phyloP scores from a whole-genome alignment of 257 asterid genomes.

The Penstemon newberryi region DNA sequence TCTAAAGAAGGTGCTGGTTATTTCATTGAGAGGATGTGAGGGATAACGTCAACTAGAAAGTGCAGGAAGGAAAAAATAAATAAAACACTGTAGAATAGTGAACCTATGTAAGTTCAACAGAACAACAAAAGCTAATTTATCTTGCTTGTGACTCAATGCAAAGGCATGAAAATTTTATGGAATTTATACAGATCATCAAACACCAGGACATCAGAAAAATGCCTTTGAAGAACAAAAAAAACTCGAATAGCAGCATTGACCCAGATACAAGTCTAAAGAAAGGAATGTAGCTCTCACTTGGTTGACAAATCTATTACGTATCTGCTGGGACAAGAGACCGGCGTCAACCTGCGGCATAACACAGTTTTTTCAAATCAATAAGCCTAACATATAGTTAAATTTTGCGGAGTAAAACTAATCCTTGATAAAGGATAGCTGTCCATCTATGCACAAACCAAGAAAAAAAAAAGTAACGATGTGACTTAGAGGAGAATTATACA shows the following conservation, averaged over 20 bases:
- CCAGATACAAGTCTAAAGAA: constrained; percentile 17
- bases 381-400: constrained; percentile 6
- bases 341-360: constrained; percentile 77
- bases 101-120: neutral
- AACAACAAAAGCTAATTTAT: neutral
- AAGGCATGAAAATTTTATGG: constrained; percentile 11
- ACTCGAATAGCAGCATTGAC: constrained; percentile 1
- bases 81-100: constrained; percentile 10
- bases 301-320: constrained; percentile 64
- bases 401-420: constrained; percentile 7
- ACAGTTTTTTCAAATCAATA: constrained; percentile 28
- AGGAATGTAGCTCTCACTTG: constrained; percentile 52
- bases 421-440: constrained; percentile 16
- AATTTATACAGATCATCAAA: constrained; percentile 5
- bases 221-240: neutral
- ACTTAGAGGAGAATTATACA: constrained; percentile 39
- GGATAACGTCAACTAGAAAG: constrained; percentile 6
- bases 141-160: constrained; percentile 5
- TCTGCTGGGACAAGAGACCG: constrained; percentile 64
- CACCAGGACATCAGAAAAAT: constrained; percentile 15
- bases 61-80: neutral
- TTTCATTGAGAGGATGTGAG: constrained; percentile 7
- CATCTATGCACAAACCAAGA: constrained; percentile 6
- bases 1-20: constrained; percentile 10
- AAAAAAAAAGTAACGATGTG: constrained; percentile 10